Evolutionary conservation across 75 land plant species (phyloP).

Genomic region (Isoetes taiwanensis): DNA sequence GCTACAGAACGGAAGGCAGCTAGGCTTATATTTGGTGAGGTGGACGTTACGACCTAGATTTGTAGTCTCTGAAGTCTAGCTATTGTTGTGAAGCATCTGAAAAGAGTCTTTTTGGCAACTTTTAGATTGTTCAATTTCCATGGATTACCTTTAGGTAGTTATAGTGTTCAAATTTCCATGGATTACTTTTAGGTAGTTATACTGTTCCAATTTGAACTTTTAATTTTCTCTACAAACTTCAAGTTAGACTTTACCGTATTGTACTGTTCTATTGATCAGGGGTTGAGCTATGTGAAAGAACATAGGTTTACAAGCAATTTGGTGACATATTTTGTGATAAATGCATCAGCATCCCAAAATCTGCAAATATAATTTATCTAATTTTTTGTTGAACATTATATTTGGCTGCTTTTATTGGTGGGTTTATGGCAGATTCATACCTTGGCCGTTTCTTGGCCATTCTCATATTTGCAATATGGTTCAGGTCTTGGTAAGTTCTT

Average conservation of each 20-base stretch:
- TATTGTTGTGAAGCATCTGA: background rate
- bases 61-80: background rate
- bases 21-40: constrained; percentile 19
- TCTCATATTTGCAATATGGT: constrained; percentile 36
- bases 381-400: constrained; percentile 58
- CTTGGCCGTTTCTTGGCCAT: constrained; percentile 65
- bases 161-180: too few relatives aligned
- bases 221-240: background rate
- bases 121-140: background rate
- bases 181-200: background rate
- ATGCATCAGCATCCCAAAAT: constrained; percentile 44
- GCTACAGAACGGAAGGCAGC: constrained; percentile 23
- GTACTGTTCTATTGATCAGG: constrained; percentile 26
- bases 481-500: constrained; percentile 57
- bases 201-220: background rate
- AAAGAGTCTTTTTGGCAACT: background rate
- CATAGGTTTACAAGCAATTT: constrained; percentile 58
- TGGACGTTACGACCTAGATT: background rate
- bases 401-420: constrained; percentile 66
- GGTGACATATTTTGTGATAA: constrained; percentile 54
- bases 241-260: background rate
- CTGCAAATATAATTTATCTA: constrained; percentile 61
- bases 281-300: constrained; percentile 66
- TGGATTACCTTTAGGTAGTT: background rate
- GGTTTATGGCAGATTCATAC: constrained; percentile 77